Base-by-base conservation (phyloP, 1,139 yeast species). In the Ogataea hybrid region DNA sequence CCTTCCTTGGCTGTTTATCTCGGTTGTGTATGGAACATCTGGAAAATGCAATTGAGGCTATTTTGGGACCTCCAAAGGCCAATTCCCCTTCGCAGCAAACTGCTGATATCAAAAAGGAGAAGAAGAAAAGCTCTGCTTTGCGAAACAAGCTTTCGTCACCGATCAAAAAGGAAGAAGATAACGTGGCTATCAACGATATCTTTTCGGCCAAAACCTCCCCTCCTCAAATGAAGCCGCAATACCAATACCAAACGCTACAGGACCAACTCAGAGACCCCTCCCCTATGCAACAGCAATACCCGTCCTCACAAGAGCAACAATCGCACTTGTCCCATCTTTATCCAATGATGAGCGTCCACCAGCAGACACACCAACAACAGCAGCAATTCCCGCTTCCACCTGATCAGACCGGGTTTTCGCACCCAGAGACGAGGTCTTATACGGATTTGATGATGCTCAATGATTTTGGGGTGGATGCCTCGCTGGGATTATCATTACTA, bases 401-500 rank as follows among this genome's bases (percentile, higher is more conserved):
- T 20, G 21, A 20, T 8, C 28, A 12, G 8, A 14, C 32, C 5
- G 31, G 10, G 4, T 15, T 5, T 11, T 6, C 9, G 9, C 37
- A 38, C 23, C 21, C 36, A 16, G 36, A 38, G 11, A 42, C 69
- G 36, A 52, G 57, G 22, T 65, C 69, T 3, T 54, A 58, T 31
- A 52, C 53, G 59, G 74, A 54, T 49, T 62, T 52, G 15, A 39
- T 58, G 31, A 58, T 71, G 58, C 60, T 70, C 51, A 69, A 69
- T 49, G 84, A 78, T 48, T 80, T 79, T 61, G 84, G 80, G 10
- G 84, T 84, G 11, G 87, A 80, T 63, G 85, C 85, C 0, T 80
- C 86, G 0, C 61, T 80, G 35, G 87, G 85, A 0, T 63, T 80
- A 44, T 83, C 79, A 15, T 73, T 78, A 51, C 61, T 79, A 44